Evolutionary conservation across 2,329 filamentous ascomycete species (phyloP).

Genomic region (Geoglossum cookeanum): DNA sequence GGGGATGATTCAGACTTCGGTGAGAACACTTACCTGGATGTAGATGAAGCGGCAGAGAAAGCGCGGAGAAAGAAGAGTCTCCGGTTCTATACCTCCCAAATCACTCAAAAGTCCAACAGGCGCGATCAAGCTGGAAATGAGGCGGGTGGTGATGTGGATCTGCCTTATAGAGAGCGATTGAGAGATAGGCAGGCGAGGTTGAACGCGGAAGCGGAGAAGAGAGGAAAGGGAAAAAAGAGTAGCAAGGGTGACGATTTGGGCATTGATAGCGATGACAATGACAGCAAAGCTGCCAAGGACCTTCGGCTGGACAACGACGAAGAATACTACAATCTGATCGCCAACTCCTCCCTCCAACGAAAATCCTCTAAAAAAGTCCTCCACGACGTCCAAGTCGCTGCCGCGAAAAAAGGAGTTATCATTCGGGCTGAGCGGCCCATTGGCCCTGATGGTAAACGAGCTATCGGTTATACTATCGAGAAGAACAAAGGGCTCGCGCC

Average conservation of each 20-base stretch:
- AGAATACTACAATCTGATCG: constrained; percentile 82
- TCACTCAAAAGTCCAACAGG: constrained; percentile 84
- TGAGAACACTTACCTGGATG: constrained; percentile 65
- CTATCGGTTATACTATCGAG: constrained; percentile 82
- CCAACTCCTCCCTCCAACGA: constrained; percentile 37
- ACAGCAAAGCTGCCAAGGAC: constrained; percentile 33
- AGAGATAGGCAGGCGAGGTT: constrained; percentile 71
- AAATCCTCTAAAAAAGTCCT: constrained; percentile 38
- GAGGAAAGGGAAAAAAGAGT: constrained; percentile 42
- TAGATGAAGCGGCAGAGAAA: constrained; percentile 68
- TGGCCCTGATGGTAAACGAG: constrained; percentile 70
- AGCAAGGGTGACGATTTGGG: constrained; percentile 45
- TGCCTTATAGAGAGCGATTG: constrained; percentile 76
- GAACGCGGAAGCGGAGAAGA: constrained; percentile 70
- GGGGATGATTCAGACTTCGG: constrained; percentile 76
- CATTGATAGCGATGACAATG: constrained; percentile 51
- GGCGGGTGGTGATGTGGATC: constrained; percentile 60
- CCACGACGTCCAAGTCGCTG: constrained; percentile 22
- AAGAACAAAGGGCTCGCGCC: constrained; percentile 95
- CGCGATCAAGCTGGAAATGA: constrained; percentile 54
- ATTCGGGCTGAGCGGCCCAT: constrained; percentile 50
- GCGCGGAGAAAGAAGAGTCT: constrained; percentile 76
- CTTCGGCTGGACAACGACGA: constrained; percentile 32
- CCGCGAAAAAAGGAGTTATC: constrained; percentile 32
- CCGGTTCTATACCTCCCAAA: constrained; percentile 95